These are phyloP conservation scores for Ganoderma multipileum DNA, from an alignment of 1,284 basidiomycete genomes.

Conservation along the genomic window DNA sequence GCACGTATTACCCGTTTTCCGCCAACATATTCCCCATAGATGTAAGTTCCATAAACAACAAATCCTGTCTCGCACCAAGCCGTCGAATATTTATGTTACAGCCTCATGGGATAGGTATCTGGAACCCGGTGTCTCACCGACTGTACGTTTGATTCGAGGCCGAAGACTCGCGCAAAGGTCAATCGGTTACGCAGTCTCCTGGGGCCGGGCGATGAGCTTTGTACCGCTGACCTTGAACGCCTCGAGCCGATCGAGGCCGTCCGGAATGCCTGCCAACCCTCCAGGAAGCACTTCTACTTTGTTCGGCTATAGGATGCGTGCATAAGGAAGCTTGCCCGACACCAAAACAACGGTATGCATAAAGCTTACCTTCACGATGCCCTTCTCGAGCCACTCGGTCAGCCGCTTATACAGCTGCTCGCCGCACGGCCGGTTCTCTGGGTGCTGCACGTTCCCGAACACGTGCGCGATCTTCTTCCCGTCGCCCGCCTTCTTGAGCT, in stretches of 20 bases:
- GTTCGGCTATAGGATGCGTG: conserved; percentile 43
- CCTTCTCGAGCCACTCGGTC: conserved; percentile 15
- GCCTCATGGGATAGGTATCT: too few species aligned
- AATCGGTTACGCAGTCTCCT: conserved; percentile 34
- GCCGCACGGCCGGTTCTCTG: conserved; percentile 14
- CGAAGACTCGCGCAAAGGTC: background rate
- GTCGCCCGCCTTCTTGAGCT: conserved; percentile 21
- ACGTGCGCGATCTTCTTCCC: conserved; percentile 27
- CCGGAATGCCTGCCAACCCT: conserved; percentile 38
- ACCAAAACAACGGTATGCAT: background rate
- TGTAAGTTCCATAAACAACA: too few species aligned
- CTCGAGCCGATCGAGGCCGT: conserved; percentile 35
- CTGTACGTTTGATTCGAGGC: too few species aligned
- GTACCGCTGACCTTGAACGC: conserved; percentile 35
- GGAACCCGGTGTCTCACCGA: too few species aligned
- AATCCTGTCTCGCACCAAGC: too few species aligned
- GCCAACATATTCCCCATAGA: too few species aligned
- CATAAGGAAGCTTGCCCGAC: too few species aligned
- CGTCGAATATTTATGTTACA: too few species aligned
- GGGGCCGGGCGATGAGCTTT: conserved; percentile 40
- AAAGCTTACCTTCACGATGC: conserved; percentile 4
- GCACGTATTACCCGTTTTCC: too few species aligned
- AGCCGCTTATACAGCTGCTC: conserved; percentile 24
- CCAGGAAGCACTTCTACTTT: conserved; percentile 37
- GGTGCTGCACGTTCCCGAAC: conserved; percentile 13